phyloP scores from a whole-genome alignment of 139 green algal species.

The Asterochloris erici region DNA sequence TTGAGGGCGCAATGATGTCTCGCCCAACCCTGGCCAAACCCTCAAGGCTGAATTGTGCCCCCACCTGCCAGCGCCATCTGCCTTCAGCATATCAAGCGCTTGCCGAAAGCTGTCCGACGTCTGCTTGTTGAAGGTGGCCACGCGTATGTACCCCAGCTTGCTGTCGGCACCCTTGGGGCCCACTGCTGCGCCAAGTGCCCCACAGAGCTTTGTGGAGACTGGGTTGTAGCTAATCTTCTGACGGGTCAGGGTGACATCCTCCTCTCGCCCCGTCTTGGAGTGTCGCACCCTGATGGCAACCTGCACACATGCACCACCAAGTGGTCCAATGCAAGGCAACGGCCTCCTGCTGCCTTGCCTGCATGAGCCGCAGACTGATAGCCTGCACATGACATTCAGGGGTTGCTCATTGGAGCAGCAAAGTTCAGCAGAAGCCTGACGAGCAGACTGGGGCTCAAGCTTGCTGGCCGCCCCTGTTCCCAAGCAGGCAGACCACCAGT shows the following conservation, averaged over 20 bases:
- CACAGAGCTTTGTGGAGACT: conserved; percentile 66
- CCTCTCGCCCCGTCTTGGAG: background rate
- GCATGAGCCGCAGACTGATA: background rate
- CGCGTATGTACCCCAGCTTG: conserved; percentile 79
- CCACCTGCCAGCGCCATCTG: conserved; percentile 19
- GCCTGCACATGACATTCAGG: background rate
- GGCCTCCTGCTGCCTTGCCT: too few species aligned
- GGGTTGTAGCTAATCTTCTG: conserved; percentile 69
- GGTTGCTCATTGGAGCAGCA: background rate
- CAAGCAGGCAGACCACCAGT: too few species aligned
- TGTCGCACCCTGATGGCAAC: background rate
- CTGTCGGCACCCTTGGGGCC: background rate
- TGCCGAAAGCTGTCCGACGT: conserved; percentile 55
- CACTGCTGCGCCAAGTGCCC: conserved; percentile 14
- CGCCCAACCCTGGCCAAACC: too few species aligned
- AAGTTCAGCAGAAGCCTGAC: too few species aligned
- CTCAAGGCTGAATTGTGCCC: background rate
- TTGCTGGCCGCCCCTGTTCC: too few species aligned
- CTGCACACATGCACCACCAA: background rate
- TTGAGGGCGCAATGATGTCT: too few species aligned
- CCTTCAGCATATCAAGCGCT: conserved; percentile 30
- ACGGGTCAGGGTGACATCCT: conserved; percentile 38
- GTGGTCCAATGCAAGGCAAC: too few species aligned
- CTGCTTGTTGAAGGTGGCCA: conserved; percentile 86
- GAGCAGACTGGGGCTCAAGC: too few species aligned